Percentiles rank a stretch among this genome's conserved stretches.
Conservation (phyloP, 805 yeast species). For the Sugiyamaella chiloensis region DNA sequence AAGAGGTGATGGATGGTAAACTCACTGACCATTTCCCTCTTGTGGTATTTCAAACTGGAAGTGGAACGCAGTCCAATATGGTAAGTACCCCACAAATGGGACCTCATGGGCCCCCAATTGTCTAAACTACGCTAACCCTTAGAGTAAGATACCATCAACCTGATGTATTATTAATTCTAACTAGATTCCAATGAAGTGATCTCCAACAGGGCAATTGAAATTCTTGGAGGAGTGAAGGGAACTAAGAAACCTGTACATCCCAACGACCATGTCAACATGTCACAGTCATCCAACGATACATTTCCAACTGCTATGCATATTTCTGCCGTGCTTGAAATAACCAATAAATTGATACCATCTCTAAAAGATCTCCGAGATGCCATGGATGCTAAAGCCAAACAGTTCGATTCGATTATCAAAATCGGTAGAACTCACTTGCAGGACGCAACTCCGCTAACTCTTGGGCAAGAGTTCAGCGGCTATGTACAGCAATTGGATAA, state of each 20-base stretch:
- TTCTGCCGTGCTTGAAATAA: conserved; percentile 92
- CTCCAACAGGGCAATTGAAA: conserved; percentile 95
- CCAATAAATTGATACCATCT: conserved; percentile 72
- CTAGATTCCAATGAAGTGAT: conserved; percentile 99
- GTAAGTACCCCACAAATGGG: no score
- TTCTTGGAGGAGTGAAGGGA: conserved; percentile 89
- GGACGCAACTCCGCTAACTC: conserved; percentile 96
- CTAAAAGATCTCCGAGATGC: conserved; percentile 73
- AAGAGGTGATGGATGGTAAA: conserved; percentile 91
- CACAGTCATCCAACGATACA: conserved; percentile 98
- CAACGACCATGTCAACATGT: conserved; percentile 97
- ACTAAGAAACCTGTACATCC: conserved; percentile 96
- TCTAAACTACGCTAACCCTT: no score
- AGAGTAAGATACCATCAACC: no score
- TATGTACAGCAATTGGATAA: conserved; percentile 90
- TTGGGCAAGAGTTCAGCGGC: conserved; percentile 98
- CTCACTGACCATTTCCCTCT: conserved; percentile 93
- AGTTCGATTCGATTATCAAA: conserved; percentile 86
- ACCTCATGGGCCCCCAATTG: no score
- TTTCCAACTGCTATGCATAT: conserved; percentile 99
- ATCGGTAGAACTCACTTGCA: conserved; percentile 99
- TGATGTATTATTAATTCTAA: no score
- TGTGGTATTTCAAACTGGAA: conserved; percentile 98
- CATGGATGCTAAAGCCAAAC: conserved; percentile 72
- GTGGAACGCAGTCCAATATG: conserved; percentile 99